phyloP scores from a whole-genome alignment of 169 alveolate genomes.

The Eimeria acervulina region DNA sequence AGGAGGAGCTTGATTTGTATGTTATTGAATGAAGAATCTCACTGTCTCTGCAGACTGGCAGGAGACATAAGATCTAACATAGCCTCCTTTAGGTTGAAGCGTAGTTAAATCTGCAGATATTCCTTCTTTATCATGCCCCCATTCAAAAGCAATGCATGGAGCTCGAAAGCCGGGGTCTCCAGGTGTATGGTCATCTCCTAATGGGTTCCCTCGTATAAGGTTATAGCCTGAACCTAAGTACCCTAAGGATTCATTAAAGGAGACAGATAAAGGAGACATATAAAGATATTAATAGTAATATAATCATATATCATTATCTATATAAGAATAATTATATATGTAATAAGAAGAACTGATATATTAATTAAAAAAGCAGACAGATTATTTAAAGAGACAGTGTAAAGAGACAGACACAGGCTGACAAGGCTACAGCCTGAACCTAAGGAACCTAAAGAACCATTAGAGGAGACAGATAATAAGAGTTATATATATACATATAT shows the following conservation, averaged over 20 bases:
- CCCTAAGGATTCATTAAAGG: neutral
- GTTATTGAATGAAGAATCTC: neutral
- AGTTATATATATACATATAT: too few species aligned
- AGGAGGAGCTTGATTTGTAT: too few species aligned
- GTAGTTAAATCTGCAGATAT: slow-evolving; percentile 85
- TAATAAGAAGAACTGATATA: too few species aligned
- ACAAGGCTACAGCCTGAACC: too few species aligned
- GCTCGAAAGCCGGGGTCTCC: slow-evolving; percentile 79
- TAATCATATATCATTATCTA: too few species aligned
- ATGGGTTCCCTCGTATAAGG: slow-evolving; percentile 74
- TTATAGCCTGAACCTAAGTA: slow-evolving; percentile 82
- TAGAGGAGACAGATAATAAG: too few species aligned
- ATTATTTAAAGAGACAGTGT: too few species aligned
- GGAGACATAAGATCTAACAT: slow-evolving; percentile 90
- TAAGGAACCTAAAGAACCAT: too few species aligned
- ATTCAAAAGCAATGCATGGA: slow-evolving; percentile 69
- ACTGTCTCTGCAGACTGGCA: slow-evolving; percentile 91
- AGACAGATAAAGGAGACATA: neutral
- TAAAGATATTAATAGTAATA: neutral
- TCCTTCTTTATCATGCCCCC: slow-evolving; percentile 86
- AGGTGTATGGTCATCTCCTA: slow-evolving; percentile 79
- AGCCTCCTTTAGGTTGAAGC: slow-evolving; percentile 91
- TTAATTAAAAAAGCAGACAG: too few species aligned
- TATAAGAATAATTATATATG: too few species aligned
- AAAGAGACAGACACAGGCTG: too few species aligned